A percentile compares a stretch with the other conserved stretches of the same genome.
phyloP scores from a whole-genome alignment of 257 asterid genomes.

The Solanum infundibuliforme region DNA sequence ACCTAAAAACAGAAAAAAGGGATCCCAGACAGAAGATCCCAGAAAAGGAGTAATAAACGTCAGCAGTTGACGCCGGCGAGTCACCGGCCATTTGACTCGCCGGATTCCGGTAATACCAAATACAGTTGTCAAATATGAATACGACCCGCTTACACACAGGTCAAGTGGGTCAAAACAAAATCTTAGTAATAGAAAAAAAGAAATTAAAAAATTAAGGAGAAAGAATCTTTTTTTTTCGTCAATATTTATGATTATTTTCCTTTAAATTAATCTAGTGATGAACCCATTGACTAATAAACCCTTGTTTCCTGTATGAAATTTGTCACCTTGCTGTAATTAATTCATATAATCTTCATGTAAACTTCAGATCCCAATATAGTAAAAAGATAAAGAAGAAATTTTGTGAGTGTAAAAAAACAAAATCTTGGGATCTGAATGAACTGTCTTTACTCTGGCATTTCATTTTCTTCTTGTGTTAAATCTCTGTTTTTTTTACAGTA shows the following conservation, averaged over 20 bases:
- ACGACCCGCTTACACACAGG: neutral
- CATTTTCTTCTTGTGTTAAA: neutral
- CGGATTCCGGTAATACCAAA: neutral
- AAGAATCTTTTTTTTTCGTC: neutral
- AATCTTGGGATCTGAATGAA: neutral
- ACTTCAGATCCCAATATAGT: slow-evolving; percentile 2
- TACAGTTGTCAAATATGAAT: neutral
- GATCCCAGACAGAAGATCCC: no score
- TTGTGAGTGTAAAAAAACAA: neutral
- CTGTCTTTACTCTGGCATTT: neutral
- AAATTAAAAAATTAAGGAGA: neutral
- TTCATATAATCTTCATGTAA: neutral
- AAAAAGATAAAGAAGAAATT: neutral
- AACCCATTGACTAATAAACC: neutral
- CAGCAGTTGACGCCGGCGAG: neutral
- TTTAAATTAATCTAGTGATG: neutral
- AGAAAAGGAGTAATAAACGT: neutral
- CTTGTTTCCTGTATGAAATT: neutral
- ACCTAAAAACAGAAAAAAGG: neutral
- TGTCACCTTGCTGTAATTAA: slow-evolving; percentile 1
- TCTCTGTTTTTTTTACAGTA: neutral
- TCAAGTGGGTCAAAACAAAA: neutral
- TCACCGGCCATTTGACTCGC: neutral
- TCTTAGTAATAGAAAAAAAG: neutral
- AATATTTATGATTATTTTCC: neutral